Evolutionary conservation across 2,329 filamentous ascomycete genomes (phyloP).

Genomic region (Cercospora nicotianae): DNA sequence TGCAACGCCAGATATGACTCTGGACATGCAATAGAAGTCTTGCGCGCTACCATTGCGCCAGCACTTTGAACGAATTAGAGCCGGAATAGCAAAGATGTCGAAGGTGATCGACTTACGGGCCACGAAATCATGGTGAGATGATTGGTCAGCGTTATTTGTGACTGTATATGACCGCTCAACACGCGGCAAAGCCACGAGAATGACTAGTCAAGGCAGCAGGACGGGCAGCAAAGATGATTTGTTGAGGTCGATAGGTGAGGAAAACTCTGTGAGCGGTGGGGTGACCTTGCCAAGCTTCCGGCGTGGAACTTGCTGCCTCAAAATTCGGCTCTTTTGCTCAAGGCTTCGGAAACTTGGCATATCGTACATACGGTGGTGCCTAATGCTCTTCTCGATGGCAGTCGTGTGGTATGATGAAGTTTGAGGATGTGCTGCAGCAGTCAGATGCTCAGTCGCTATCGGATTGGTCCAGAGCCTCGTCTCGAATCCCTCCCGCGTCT

Average conservation of each 20-base stretch:
- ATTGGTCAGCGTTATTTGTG: too few relatives aligned
- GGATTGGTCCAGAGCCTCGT: conserved; percentile 40
- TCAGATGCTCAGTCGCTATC: conserved; percentile 34
- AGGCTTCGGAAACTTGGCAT: background rate
- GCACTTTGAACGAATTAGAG: conserved; percentile 12
- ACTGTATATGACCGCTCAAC: too few relatives aligned
- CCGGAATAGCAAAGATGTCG: background rate
- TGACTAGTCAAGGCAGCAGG: too few relatives aligned
- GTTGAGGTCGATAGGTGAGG: background rate
- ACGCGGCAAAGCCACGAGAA: too few relatives aligned
- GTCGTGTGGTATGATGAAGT: too few relatives aligned
- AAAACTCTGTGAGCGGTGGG: background rate
- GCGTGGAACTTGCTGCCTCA: background rate
- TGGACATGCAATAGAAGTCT: conserved; percentile 36
- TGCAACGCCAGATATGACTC: background rate
- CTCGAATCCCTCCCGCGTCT: conserved; percentile 51
- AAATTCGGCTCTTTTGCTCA: too few relatives aligned
- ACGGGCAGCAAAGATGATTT: background rate
- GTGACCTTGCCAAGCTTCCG: background rate
- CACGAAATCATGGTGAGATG: background rate
- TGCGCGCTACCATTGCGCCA: conserved; percentile 42
- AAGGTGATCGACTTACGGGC: background rate
- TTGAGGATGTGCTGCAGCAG: background rate
- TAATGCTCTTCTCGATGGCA: background rate
- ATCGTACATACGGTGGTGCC: background rate